Conservation (phyloP, 306 rosid genomes). For the Ochetophila trinervis region DNA sequence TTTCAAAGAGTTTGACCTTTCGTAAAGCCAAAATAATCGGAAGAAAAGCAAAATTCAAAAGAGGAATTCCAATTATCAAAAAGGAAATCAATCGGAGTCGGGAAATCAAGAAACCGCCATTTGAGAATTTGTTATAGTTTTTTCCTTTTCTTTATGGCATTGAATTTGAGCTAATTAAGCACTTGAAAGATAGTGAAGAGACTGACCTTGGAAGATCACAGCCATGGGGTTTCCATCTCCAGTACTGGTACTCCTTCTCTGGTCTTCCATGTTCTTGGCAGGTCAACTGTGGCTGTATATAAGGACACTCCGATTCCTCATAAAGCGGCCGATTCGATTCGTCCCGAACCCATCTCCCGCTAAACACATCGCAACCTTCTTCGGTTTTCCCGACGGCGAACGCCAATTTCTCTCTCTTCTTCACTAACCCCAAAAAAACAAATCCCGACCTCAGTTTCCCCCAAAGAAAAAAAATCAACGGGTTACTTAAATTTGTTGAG, state of each 20-base stretch:
- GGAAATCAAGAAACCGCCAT: too few species aligned
- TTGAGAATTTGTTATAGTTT: too few species aligned
- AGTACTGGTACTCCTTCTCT: conserved; percentile 58
- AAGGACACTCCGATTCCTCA: conserved; percentile 92
- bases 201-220: conserved; percentile 81
- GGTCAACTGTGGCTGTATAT: conserved; percentile 91
- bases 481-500: conserved; percentile 7
- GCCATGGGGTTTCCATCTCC: conserved; percentile 93
- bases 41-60: too few species aligned
- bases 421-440: conserved; percentile 32
- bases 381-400: conserved; percentile 53
- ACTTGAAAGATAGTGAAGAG: background rate
- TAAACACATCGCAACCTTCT: conserved; percentile 69
- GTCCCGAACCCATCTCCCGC: conserved; percentile 84
- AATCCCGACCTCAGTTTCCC: conserved; percentile 21
- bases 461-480: background rate
- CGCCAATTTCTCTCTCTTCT: conserved; percentile 44
- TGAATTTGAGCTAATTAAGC: too few species aligned
- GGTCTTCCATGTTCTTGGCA: conserved; percentile 89
- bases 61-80: too few species aligned
- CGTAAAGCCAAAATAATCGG: background rate
- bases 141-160: too few species aligned
- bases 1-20: background rate
- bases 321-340: conserved; percentile 64
- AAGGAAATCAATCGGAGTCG: too few species aligned